Conservation (phyloP, 225 moss, liverwort and hornwort genomes). For the Bryoerythrophyllum caledonicum region DNA sequence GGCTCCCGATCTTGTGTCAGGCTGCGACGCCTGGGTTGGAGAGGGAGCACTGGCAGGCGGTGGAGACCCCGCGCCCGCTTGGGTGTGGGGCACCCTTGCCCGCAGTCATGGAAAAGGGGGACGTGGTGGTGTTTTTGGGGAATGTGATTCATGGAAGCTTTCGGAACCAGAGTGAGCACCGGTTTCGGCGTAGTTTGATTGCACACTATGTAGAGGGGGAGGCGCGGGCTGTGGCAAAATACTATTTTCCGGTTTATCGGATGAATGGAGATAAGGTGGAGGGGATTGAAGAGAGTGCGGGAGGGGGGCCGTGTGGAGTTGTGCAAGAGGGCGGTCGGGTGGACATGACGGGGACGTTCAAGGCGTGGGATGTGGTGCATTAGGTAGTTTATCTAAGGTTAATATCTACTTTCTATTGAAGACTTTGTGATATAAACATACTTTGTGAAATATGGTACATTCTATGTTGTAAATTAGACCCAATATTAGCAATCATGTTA, state of each 20-base stretch:
- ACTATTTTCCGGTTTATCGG: slow-evolving; percentile 41
- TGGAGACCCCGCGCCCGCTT: slow-evolving; percentile 41
- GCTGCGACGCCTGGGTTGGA: slow-evolving; percentile 23
- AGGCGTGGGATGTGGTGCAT: slow-evolving; percentile 13
- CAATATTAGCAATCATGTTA: no score
- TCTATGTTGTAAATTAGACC: no score
- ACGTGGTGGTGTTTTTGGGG: slow-evolving; percentile 43
- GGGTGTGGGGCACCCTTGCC: neutral
- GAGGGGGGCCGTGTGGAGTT: slow-evolving; percentile 45
- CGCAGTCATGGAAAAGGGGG: slow-evolving; percentile 33
- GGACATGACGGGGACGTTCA: slow-evolving; percentile 21
- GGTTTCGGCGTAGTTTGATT: slow-evolving; percentile 41
- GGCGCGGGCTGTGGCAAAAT: slow-evolving; percentile 38
- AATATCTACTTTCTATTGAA: no score
- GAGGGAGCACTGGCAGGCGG: slow-evolving; percentile 24
- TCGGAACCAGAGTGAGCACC: slow-evolving; percentile 17
- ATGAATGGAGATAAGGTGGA: slow-evolving; percentile 27
- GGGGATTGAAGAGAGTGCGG: slow-evolving; percentile 12
- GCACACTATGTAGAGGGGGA: slow-evolving; percentile 43
- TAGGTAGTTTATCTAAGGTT: neutral
- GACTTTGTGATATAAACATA: no score
- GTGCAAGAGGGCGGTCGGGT: slow-evolving; percentile 18
- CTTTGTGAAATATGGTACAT: no score
- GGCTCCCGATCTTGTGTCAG: slow-evolving; percentile 39
- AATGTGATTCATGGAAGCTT: slow-evolving; percentile 46